Base-by-base conservation (phyloP, 371 early-diverging fungal genomes). In the Blakeslea trispora region DNA sequence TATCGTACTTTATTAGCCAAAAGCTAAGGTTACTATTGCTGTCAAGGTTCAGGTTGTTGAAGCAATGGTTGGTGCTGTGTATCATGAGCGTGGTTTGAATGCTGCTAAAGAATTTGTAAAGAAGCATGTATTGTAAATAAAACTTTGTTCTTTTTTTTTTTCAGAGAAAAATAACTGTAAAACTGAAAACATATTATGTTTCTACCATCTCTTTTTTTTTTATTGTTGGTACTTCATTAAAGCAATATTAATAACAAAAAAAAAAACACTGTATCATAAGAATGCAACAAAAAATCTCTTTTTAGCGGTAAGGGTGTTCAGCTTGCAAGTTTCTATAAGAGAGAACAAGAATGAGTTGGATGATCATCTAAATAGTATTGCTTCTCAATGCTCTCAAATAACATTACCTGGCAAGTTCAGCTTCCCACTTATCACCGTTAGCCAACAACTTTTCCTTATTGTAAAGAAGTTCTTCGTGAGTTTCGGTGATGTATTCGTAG, bases 361-460 rank as follows among this genome's bases (percentile, higher is more conserved):
- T n/a, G n/a, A n/a, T n/a, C n/a, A n/a, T n/a, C n/a, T n/a, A n/a
- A n/a, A n/a, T n/a, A n/a, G n/a, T n/a, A n/a, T n/a, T n/a, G n/a
- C n/a, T n/a, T n/a, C n/a, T n/a, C n/a, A n/a, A n/a, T n/a, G n/a
- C n/a, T n/a, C n/a, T n/a, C n/a, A n/a, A n/a, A n/a, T 13, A 17
- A 19, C 32, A 31, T 62, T 81, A 80, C 75, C 87, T 82, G 23
- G 89, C 86, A 76, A 92, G 84, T 64, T 90, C 90, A 37, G 86
- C 88, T 77, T 98, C 98, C 97, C 98, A 98, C 82, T 95, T 95
- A 79, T 98, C 98, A 67, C 98, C 98, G 68, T 98, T 98, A 41
- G 92, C 88, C 65, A 98, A 79, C 21, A 98, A 82, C 83, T 98
- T 98, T 70, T 98, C 96, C 87, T 96, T 97, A 85, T 96, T 98